Evolutionary conservation across 2,329 filamentous ascomycete species (phyloP), one percentile per base, ranked within the genome.

Genomic region (Harringtonia lauricola): DNA sequence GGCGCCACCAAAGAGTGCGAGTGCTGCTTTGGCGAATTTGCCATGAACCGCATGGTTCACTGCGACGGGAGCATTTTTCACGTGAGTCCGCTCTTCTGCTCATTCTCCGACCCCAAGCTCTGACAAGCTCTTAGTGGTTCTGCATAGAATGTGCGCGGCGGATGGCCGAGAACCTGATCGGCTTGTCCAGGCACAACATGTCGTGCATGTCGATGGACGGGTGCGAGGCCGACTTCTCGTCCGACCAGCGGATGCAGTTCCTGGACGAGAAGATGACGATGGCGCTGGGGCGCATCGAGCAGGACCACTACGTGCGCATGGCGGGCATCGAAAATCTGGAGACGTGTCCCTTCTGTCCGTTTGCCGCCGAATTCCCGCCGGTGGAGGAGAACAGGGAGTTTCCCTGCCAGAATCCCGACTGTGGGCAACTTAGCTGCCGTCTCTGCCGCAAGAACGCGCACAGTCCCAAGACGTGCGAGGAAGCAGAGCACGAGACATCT

Each of bases 281-380:
- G 3, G 81, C 79, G 9, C 64, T 94, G 3, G 81, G 83, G 44
- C 71, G 76, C 19, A 72, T 89, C 41, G 82, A 89, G 56, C 79
- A 85, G 57, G 76, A 83, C 53, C 72, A 80, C 17, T 73, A 77
- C 21, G 66, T 94, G 33, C 73, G 76, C n/a, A 66, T 76, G 48
- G 84, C 86, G 1, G 76, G 71, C 0, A 71, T 94, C 30, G 78
- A 87, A 34, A 77, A 81, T 48, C 71, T 94, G 2, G 83, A 75
- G 28, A 77, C 74, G 28, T 94, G 87, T 51, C 86, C 86, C 0
- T 92, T 88, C 55, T 94, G 87, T 58, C 79, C 84, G 19, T 94
- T 77, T 64, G 86, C 84, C 35, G 83, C 79, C 29, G 82, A 87
- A 47, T 84, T 78, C 50, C 77, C 76, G 0, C 74, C 83, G 0